Conservation (phyloP, 768 basidiomycete genomes). For the Leccinum longicurvipes region DNA sequence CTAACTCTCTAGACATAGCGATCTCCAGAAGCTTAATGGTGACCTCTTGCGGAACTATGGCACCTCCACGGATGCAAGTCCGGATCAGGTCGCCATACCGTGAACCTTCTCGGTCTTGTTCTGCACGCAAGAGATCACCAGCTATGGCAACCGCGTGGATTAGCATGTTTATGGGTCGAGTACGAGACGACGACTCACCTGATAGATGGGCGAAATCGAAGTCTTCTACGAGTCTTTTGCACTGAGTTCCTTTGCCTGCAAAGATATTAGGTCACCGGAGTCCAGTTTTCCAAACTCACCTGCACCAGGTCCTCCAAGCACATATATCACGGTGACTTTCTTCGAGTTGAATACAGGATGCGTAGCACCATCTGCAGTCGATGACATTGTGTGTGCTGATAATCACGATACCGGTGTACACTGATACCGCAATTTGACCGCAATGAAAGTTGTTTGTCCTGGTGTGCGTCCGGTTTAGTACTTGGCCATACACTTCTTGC, state of each 20-base stretch:
- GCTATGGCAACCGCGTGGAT: constrained; percentile 44
- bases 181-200: constrained; percentile 45
- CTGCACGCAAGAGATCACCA: constrained; percentile 95
- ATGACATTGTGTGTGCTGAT: constrained; percentile 12
- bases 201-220: constrained; percentile 92
- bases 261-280: constrained; percentile 5
- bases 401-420: constrained; percentile 1
- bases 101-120: constrained; percentile 85
- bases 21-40: constrained; percentile 94
- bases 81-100: constrained; percentile 81
- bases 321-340: constrained; percentile 88
- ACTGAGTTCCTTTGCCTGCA: constrained; percentile 95
- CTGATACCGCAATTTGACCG: constrained; percentile 2
- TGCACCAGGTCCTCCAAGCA: constrained; percentile 95
- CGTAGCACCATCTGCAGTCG: constrained; percentile 5
- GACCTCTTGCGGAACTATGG: constrained; percentile 94
- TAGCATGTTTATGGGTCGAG: constrained; percentile 6
- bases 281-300: constrained; percentile 44
- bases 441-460: not conserved
- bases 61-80: constrained; percentile 85
- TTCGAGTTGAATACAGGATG: constrained; percentile 51
- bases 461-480: not conserved
- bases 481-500: not conserved
- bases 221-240: constrained; percentile 74
- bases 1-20: constrained; percentile 72